A percentile compares a stretch with the other conserved stretches of the same genome.
These are phyloP conservation scores for Leccinellum rugosiceps DNA, from an alignment of 768 basidiomycete species.

Conservation along the genomic window DNA sequence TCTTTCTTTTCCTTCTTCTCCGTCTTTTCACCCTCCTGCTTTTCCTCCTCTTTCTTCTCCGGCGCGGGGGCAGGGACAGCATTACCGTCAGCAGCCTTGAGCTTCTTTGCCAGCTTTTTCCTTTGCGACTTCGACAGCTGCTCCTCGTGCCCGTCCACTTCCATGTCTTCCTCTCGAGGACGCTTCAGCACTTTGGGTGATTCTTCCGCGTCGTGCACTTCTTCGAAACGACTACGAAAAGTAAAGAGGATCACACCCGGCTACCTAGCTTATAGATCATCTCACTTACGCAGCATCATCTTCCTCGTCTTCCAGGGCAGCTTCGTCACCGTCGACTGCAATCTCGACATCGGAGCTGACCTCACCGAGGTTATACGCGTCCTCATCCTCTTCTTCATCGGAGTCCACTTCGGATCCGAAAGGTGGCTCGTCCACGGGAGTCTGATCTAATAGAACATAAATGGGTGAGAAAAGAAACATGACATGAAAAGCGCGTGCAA, in stretches of 20 bases:
- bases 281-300: conserved; percentile 41
- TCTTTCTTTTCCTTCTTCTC: conserved; percentile 53
- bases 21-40: conserved; percentile 29
- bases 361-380: conserved; percentile 58
- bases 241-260: background rate
- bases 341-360: conserved; percentile 85
- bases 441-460: conserved; percentile 46
- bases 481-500: background rate
- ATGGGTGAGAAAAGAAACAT: background rate
- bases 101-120: conserved; percentile 68
- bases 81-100: conserved; percentile 57
- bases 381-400: conserved; percentile 51
- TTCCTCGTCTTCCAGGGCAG: conserved; percentile 46
- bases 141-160: conserved; percentile 35
- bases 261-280: background rate
- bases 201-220: conserved; percentile 43
- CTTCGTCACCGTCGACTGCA: conserved; percentile 61
- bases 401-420: conserved; percentile 50
- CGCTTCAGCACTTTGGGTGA: conserved; percentile 59
- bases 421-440: conserved; percentile 45
- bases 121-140: conserved; percentile 52
- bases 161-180: conserved; percentile 57
- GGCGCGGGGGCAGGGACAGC: conserved; percentile 32
- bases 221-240: conserved; percentile 62
- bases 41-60: conserved; percentile 30